Evolutionary conservation across 495 filamentous ascomycete genomes (phyloP), one percentile per base, ranked within the genome.

Genomic region (Bryoglossum gracile): DNA sequence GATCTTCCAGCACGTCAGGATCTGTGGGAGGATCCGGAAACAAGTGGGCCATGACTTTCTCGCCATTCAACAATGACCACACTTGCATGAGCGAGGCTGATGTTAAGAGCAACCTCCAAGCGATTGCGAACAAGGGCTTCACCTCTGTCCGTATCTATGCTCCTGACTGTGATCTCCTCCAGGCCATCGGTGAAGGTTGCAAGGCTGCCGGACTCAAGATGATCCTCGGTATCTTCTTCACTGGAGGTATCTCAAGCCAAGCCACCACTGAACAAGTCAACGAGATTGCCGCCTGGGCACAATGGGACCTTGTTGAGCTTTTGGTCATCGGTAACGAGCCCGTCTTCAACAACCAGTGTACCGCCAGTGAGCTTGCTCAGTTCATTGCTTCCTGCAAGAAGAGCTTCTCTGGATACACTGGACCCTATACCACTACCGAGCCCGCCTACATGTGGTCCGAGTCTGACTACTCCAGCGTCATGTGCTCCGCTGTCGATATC

Each of bases 311-410:
- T 38, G 82, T 95, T 54, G 75, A 83, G 56, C 71, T 95, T 56
- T 73, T 94, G 57, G 82, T 90, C 28, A 75, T 95, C 58, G 91
- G 86, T 69, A 95, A 96, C 76, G 91, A 96, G 76, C 79, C 85
- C 46, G 61, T 95, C 59, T 83, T 84, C 71, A 78, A 82, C 68
- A 72, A 73, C 34, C 83, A 71, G 75, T 72, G 68, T 67, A 63
- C 69, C 43, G 80, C 81, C 22, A 45, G 53, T 44, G 65, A 79
- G 50, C 82, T 97, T 41, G 80, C 75, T 44, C 42, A 57, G 48
- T 88, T 92, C 70, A 85, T 96, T 70, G 34, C 58, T 57, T 56
- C 64, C 41, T 68, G 65, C 63, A 72, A 73, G 65, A 52, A 67
- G 32, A 60, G 73, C 46, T 72, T 80, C 66, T 9, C 40, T 4